These are phyloP conservation scores for Schizothecium vesticola DNA, from an alignment of 495 filamentous ascomycete genomes.

Conservation along the genomic window DNA sequence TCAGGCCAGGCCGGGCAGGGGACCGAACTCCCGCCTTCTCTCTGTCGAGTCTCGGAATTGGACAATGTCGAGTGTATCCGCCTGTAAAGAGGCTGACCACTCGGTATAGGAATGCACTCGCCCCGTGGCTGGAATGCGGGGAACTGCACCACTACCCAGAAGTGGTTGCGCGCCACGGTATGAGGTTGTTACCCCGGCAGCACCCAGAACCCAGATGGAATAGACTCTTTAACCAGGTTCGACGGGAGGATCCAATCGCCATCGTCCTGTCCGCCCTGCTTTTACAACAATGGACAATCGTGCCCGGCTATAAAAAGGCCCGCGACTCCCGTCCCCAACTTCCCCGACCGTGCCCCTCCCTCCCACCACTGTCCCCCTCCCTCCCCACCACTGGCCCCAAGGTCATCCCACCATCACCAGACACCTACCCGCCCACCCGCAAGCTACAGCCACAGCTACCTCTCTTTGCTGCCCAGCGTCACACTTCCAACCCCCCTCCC, in stretches of 20 bases:
- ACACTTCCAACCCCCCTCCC: not conserved
- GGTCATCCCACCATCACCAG: not conserved
- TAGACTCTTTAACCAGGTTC: not conserved
- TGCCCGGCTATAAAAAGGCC: not conserved
- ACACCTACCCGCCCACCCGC: not conserved
- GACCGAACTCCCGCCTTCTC: not conserved
- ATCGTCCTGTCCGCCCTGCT: not conserved
- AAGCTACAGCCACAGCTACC: not conserved
- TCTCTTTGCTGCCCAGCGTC: not conserved
- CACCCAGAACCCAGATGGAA: not conserved
- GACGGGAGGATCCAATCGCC: not conserved
- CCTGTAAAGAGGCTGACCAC: not conserved
- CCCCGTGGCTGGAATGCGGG: not conserved
- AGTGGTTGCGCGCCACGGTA: not conserved
- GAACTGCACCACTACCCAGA: not conserved
- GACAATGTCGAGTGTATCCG: not conserved
- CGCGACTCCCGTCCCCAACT: not conserved
- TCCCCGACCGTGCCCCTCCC: not conserved
- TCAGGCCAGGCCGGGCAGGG: not conserved
- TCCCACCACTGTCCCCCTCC: not conserved
- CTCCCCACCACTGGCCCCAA: not conserved
- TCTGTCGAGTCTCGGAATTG: not conserved
- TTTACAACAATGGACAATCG: not conserved
- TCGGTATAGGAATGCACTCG: not conserved
- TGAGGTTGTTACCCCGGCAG: not conserved